Percentiles rank a stretch among this genome's conserved stretches.
These are phyloP conservation scores for Prototheca wickerhamii DNA, from an alignment of 163 green algal species.

Conservation along the genomic window DNA sequence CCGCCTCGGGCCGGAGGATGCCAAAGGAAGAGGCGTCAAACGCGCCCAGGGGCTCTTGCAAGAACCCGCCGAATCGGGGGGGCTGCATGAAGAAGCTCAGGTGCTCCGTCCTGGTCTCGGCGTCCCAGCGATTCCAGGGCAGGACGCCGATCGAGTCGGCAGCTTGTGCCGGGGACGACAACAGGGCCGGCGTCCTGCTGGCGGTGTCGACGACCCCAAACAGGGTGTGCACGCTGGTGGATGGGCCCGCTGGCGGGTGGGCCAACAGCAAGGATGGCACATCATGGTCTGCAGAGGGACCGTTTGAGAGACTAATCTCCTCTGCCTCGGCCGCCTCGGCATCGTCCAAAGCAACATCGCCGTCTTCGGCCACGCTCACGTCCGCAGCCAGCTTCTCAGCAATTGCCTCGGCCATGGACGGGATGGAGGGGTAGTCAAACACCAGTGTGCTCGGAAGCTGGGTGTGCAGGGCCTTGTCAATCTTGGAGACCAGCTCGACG, in stretches of 20 bases:
- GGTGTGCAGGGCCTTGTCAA: constrained; percentile 13
- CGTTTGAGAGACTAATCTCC: no score
- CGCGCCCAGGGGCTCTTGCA: constrained; percentile 19
- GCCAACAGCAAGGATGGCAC: no score
- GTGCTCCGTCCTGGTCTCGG: neutral
- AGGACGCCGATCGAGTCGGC: neutral
- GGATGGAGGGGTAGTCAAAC: constrained; percentile 74
- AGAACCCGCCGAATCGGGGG: constrained; percentile 36
- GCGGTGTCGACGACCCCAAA: no score
- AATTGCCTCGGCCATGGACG: constrained; percentile 24
- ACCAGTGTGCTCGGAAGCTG: constrained; percentile 60
- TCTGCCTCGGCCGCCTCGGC: no score
- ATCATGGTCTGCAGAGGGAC: no score
- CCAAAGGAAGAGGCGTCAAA: constrained; percentile 37
- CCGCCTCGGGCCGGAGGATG: constrained; percentile 29
- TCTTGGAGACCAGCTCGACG: constrained; percentile 25
- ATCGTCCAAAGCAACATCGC: no score
- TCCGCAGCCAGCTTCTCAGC: neutral
- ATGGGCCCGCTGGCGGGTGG: no score
- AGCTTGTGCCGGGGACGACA: neutral
- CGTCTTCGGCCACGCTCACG: no score
- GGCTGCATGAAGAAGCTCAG: constrained; percentile 1
- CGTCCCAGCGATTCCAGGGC: constrained; percentile 7
- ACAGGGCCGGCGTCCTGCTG: no score
- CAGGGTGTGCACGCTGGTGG: no score